phyloP scores from a whole-genome alignment of 2,329 filamentous ascomycete species.

The Trichoderma lentiforme region DNA sequence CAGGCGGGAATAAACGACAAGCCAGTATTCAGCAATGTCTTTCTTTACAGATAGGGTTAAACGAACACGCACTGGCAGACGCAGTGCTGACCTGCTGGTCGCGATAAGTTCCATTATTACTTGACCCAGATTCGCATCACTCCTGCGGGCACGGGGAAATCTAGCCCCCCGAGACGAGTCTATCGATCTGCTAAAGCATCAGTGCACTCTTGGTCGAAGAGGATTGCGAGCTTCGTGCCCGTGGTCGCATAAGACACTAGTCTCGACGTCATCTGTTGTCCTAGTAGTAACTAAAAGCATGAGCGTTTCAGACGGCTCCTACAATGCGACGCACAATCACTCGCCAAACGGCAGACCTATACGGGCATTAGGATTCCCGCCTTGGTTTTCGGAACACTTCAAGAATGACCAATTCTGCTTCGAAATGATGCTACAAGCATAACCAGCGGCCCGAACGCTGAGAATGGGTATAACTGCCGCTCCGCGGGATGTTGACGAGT shows the following conservation, averaged over 20 bases:
- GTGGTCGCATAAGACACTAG: background rate
- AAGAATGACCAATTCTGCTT: background rate
- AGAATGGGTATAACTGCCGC: background rate
- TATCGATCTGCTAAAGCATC: background rate
- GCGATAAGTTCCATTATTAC: background rate
- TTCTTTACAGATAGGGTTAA: background rate
- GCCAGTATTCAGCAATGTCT: background rate
- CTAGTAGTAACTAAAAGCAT: background rate
- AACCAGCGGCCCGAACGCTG: background rate
- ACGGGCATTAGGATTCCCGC: background rate
- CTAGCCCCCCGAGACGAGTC: background rate
- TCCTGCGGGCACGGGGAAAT: background rate
- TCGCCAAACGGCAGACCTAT: background rate
- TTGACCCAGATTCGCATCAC: background rate
- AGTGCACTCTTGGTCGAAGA: background rate
- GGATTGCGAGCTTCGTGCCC: background rate
- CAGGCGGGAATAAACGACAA: background rate
- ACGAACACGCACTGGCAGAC: background rate
- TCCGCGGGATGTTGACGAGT: background rate
- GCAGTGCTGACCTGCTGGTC: background rate
- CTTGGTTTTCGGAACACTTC: background rate
- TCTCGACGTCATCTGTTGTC: background rate
- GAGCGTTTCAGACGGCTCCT: background rate
- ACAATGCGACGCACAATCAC: background rate
- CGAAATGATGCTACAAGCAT: background rate